Conservation (phyloP, 1,284 basidiomycete species). For the Fomitopsis pinicola region DNA sequence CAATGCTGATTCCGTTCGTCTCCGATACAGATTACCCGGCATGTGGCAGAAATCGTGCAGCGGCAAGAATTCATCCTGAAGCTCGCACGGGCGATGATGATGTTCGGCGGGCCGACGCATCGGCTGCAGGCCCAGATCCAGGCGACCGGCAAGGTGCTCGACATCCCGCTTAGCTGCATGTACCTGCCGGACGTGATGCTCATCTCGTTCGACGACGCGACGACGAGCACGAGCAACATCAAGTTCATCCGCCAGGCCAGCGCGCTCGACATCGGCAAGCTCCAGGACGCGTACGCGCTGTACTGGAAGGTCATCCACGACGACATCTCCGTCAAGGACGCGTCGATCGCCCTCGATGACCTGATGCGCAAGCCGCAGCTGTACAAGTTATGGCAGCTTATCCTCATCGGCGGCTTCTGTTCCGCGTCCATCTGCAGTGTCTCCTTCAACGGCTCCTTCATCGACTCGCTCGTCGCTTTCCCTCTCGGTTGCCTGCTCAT, state of each 20-base stretch:
- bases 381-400: constrained; percentile 64
- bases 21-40: constrained; percentile 71
- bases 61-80: constrained; percentile 91
- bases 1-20: not conserved
- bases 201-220: constrained; percentile 78
- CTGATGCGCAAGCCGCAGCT: constrained; percentile 69
- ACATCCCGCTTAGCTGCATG: constrained; percentile 81
- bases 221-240: constrained; percentile 83
- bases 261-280: constrained; percentile 73
- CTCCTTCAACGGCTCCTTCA: constrained; percentile 72
- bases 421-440: constrained; percentile 76
- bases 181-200: constrained; percentile 85
- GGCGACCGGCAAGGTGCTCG: constrained; percentile 81
- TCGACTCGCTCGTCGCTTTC: constrained; percentile 74
- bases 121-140: constrained; percentile 86
- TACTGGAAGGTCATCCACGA: constrained; percentile 93
- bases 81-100: constrained; percentile 88
- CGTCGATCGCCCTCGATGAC: constrained; percentile 66
- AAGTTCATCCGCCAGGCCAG: constrained; percentile 81
- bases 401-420: constrained; percentile 80
- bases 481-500: constrained; percentile 82
- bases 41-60: constrained; percentile 83
- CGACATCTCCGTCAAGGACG: constrained; percentile 77
- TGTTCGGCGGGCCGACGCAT: constrained; percentile 92
- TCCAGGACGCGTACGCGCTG: constrained; percentile 71